Evolutionary conservation across 768 basidiomycete species (phyloP), one percentile per base, ranked within the genome.

Genomic region (Xerocomus potaroensis): DNA sequence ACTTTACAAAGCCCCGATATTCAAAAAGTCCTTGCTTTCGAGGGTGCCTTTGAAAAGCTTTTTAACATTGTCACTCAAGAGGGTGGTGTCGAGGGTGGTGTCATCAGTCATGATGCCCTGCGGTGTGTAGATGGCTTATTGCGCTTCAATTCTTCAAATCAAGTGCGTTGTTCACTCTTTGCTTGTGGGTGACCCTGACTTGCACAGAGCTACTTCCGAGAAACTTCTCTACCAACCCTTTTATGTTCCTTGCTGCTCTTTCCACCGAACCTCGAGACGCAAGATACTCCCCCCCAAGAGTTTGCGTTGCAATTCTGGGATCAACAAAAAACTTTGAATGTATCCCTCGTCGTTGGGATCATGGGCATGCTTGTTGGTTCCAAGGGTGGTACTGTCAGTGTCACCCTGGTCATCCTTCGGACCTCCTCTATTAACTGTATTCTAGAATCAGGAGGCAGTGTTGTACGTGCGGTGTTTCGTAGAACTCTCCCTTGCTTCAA

Each of bases 291-390:
- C n/a, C 87, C 84, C 1, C 90, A 96, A 63, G 86, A 90, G 52
- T 98, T 97, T 66, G 86, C 93, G 1, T 69, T 97, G 36, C 96
- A 99, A 63, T 92, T 92, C 66, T 99, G 96, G 96, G 91, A 94
- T 54, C 77, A 83, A 33, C 88, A 92, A 64, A 99, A 98, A 66
- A 68, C 77, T n/a, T 68, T 77, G 19, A 97, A 96, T 59, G 81
- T 84, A 1, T 74, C 78, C 0, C 68, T 92, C n/a, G 80, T 91
- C 8, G 71, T 98, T 3, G 83, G 83, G 16, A 80, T 96, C 48
- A 81, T 97, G 55, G 84, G 91, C 3, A 87, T 94, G 74, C 78
- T 98, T 8, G 75, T 92, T 27, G 75, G 77, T n/a, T 78, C 78
- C 32, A 87, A 87, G 61, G 83, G 83, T 42, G 70, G 73, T 57